Base-by-base conservation (phyloP, 2,329 filamentous ascomycete genomes). In the Aspergillus fijiensis region DNA sequence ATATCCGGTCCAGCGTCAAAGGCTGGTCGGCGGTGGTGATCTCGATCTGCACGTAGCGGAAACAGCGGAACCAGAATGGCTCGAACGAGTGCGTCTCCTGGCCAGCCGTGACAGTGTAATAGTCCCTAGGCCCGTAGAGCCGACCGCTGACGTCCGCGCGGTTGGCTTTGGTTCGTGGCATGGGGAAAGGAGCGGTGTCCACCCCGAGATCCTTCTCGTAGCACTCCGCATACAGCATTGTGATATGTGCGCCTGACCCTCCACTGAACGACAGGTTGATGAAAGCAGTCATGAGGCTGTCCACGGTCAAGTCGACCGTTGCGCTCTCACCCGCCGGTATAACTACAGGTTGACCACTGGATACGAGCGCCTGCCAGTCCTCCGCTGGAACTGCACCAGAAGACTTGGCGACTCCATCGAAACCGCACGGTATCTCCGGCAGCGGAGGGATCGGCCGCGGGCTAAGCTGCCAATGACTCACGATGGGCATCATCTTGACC, bases 31-130 rank as follows among this genome's bases (percentile, higher is more conserved):
- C 2, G 0, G 60, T 60, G 12, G 11, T 3, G n/a, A 62, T 59
- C 0, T 19, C 10, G 0, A 62, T n/a, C 27, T 54, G 42, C 16
- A 55, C n/a, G n/a, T 59, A 62, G 53, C 60, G 60, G 27, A 62
- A 60, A 14, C 57, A 60, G 7, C 57, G 57, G 54, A 60, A 57
- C 57, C 60, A 62, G 54, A 60, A 62, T 7, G 60, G 48, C 7
- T 48, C 50, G 16, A 57, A 60, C 1, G 7, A 2, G 19, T 35
- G 25, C 1, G 12, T 1, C 0, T 16, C n/a, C 5, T 55, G 42
- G 25, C 19, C 23, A 1, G 31, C 12, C 4, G 48, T 14, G 19
- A 57, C n/a, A 6, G 53, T 59, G 9, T 62, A 59, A n/a, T 54
- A 49, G 29, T 59, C 57, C 14, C 45, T 35, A 5, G 33, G 31